Base-by-base conservation (phyloP, 106 monocot species). In the Xerophyta viscosa region DNA sequence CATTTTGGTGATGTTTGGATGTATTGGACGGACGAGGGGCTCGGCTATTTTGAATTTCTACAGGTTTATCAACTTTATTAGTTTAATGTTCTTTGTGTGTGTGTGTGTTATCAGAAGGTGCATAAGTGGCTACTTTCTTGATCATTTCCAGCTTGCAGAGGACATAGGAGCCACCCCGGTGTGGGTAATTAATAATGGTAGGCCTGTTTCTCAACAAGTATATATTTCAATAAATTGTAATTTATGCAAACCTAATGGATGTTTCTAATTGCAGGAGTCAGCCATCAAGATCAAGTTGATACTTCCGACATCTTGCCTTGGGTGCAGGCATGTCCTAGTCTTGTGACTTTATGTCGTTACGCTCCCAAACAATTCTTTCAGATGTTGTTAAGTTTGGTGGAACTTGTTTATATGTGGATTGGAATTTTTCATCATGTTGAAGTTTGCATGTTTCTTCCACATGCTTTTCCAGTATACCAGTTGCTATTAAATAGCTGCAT, bases 21-120 rank as follows among this genome's bases (percentile, higher is more conserved):
- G 60, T 96, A 96, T 30, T 96, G 96, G 96, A 96, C 85, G 33
- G 96, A 96, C 67, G 96, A 96, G 85, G 96, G 96, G n/a, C 70
- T 96, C 18, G 96, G 96, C 36, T 93, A 77, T 69, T 77, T 77
- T 57, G 92, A 93, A 50, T 83, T 83, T 74, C 92, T 93, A 56
- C 87, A 80, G 66, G 92, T 98, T 64, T 11, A 65, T 52, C 11
- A 11, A 12, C 39, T 3, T 10, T 39, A 39, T 3, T 8, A 39
- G 1, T 15, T 39, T 15, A 39, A 3, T 39, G 39, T 10, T 12
- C 2, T 39, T 39, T 39, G 39, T 39, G 10, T 10, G 39, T 39
- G 1, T 10, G 15, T 12, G 6, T 39, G 39, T 10, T 39, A 12
- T 39, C 39, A 8, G 6, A 39, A 39, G 39, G 15, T 39, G 39